Evolutionary conservation across 2,329 filamentous ascomycete species (phyloP).

Genomic region (Tothia fuscella): DNA sequence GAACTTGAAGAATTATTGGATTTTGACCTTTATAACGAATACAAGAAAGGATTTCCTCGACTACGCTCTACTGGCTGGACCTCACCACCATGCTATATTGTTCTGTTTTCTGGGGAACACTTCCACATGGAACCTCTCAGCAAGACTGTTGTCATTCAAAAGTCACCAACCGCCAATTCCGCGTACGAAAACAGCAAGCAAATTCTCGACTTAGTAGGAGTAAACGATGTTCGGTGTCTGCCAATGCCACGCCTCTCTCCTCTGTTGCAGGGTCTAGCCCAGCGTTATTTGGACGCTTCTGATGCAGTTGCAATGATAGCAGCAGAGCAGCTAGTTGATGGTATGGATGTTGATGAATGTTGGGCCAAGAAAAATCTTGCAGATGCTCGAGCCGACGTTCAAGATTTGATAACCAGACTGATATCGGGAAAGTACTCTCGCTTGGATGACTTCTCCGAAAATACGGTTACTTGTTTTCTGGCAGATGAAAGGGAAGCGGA

Average conservation of each 20-base stretch:
- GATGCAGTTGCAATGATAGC: conserved; percentile 18
- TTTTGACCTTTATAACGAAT: conserved; percentile 18
- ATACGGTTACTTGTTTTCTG: too few species aligned
- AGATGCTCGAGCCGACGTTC: too few species aligned
- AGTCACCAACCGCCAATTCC: neutral
- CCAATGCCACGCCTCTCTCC: conserved; percentile 16
- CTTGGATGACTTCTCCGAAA: too few species aligned
- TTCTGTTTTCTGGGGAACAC: neutral
- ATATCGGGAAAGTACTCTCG: too few species aligned
- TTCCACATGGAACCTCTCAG: neutral
- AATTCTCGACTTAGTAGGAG: neutral
- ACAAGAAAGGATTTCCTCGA: conserved; percentile 16
- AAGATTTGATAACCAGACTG: too few species aligned
- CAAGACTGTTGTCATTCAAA: neutral
- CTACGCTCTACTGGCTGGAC: conserved; percentile 12
- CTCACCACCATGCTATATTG: neutral
- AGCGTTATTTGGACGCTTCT: conserved; percentile 13
- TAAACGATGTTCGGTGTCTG: conserved; percentile 6
- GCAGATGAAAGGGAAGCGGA: too few species aligned
- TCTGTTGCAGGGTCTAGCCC: conserved; percentile 14
- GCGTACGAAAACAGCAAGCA: neutral
- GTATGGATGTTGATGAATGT: too few species aligned
- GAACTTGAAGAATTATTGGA: conserved; percentile 12
- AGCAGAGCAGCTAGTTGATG: conserved; percentile 19
- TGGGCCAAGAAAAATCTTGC: too few species aligned